phyloP scores from a whole-genome alignment of 179 eudicot species.

The Camellia oleifera region DNA sequence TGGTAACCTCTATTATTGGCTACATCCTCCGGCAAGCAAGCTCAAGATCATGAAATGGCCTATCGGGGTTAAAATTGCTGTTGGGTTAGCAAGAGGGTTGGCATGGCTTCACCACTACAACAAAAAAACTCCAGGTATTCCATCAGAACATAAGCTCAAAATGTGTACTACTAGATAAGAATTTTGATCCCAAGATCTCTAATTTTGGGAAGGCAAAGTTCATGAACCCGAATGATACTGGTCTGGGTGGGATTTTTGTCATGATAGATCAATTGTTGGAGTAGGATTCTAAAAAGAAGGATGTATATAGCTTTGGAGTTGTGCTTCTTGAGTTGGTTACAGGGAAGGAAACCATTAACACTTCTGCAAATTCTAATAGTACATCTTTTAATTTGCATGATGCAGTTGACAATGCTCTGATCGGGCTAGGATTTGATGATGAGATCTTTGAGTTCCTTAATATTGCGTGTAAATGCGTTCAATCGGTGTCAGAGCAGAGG shows the following conservation, averaged over 20 bases:
- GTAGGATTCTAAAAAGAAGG: neutral
- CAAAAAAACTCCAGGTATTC: neutral
- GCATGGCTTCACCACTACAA: conserved; percentile 5
- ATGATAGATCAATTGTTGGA: neutral
- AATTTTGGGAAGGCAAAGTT: neutral
- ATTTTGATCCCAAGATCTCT: conserved; percentile 5
- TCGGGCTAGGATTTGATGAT: neutral
- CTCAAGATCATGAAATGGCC: neutral
- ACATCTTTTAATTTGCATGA: too few relatives aligned
- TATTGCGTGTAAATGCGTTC: neutral
- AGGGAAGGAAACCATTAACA: neutral
- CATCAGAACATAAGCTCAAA: neutral
- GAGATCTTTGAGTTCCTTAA: conserved; percentile 3
- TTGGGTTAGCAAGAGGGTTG: conserved; percentile 8
- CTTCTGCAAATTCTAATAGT: too few relatives aligned
- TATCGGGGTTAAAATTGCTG: neutral
- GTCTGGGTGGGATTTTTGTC: neutral
- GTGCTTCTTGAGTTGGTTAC: conserved; percentile 6
- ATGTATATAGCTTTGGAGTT: neutral
- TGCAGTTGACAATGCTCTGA: neutral
- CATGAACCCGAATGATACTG: neutral
- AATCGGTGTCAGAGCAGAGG: neutral
- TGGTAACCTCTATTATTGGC: neutral
- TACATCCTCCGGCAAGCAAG: neutral
- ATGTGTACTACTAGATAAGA: neutral